These are phyloP conservation scores for Calonectria honghensis DNA, from an alignment of 2,329 filamentous ascomycete genomes.

Conservation along the genomic window DNA sequence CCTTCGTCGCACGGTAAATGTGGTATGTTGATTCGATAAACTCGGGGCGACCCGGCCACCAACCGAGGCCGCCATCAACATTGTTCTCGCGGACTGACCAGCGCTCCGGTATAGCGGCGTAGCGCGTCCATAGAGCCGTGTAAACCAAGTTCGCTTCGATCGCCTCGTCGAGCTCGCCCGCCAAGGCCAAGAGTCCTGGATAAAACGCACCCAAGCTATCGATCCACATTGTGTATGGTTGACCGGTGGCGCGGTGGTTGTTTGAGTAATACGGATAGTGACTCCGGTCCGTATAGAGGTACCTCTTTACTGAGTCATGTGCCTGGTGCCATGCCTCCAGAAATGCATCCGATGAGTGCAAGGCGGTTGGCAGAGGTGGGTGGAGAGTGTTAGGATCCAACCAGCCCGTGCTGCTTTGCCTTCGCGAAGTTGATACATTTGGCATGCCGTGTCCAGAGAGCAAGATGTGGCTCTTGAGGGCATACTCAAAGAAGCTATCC, in stretches of 20 bases:
- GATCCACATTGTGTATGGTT: slow-evolving; percentile 93
- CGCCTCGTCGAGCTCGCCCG: slow-evolving; percentile 93
- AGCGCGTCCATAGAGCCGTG: slow-evolving; percentile 95
- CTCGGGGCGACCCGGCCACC: slow-evolving; percentile 97
- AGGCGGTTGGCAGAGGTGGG: slow-evolving; percentile 75
- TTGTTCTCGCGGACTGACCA: slow-evolving; percentile 91
- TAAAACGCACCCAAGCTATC: slow-evolving; percentile 98
- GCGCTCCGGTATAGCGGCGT: slow-evolving; percentile 93
- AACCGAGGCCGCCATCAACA: slow-evolving; percentile 90
- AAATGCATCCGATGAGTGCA: slow-evolving; percentile 86
- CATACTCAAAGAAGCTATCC: slow-evolving; percentile 99
- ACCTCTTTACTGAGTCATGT: slow-evolving; percentile 90
- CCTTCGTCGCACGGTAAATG: slow-evolving; percentile 92
- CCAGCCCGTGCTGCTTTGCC: slow-evolving; percentile 66
- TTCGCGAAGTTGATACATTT: slow-evolving; percentile 66
- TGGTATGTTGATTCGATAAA: slow-evolving; percentile 99
- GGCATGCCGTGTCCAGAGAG: slow-evolving; percentile 83
- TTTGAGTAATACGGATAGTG: slow-evolving; percentile 96
- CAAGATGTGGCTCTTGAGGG: slow-evolving; percentile 93
- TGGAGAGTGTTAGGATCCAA: slow-evolving; percentile 80
- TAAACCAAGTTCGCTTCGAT: slow-evolving; percentile 92
- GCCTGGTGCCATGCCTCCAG: slow-evolving; percentile 89
- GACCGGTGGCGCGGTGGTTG: slow-evolving; percentile 90
- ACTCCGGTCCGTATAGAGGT: slow-evolving; percentile 85
- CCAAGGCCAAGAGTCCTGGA: slow-evolving; percentile 88